These are phyloP conservation scores for Penicillium sp. DNA, from an alignment of 2,329 filamentous ascomycete species.

Conservation along the genomic window DNA sequence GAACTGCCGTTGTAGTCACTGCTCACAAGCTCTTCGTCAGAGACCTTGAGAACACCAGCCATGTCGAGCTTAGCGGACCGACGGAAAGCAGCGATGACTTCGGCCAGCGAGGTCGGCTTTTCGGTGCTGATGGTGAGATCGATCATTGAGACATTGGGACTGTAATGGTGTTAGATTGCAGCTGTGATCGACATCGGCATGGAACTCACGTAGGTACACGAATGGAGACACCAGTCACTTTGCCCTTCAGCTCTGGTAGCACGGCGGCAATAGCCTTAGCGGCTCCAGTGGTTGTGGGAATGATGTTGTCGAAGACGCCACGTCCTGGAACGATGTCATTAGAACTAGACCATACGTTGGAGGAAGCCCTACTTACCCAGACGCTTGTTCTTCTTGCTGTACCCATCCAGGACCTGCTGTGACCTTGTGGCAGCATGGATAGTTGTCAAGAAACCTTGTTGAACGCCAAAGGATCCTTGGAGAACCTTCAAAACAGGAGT, in stretches of 20 bases:
- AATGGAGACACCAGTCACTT: conserved; percentile 95
- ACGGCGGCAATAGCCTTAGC: conserved; percentile 97
- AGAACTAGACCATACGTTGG: not conserved
- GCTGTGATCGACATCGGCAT: not conserved
- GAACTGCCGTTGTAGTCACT: conserved; percentile 82
- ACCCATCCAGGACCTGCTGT: conserved; percentile 36
- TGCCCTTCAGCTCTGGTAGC: conserved; percentile 88
- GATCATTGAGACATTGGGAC: conserved; percentile 88
- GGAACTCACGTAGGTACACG: conserved; percentile 72
- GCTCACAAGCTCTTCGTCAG: conserved; percentile 88
- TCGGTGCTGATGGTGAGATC: conserved; percentile 85
- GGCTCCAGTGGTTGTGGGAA: conserved; percentile 89
- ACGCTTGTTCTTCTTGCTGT: conserved; percentile 37
- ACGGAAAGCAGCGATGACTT: conserved; percentile 28
- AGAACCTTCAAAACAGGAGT: conserved; percentile 35
- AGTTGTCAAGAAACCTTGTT: conserved; percentile 35
- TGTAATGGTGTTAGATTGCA: not conserved
- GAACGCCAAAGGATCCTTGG: conserved; percentile 31
- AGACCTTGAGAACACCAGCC: conserved; percentile 77
- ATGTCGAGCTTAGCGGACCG: conserved; percentile 43
- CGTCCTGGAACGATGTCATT: conserved; percentile 56
- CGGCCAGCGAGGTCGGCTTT: conserved; percentile 60
- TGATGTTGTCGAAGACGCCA: conserved; percentile 94
- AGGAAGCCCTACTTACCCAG: conserved; percentile 18
- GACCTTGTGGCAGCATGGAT: conserved; percentile 33